phyloP scores from a whole-genome alignment of 2,329 filamentous ascomycete genomes.

The Monosporascus sp. region DNA sequence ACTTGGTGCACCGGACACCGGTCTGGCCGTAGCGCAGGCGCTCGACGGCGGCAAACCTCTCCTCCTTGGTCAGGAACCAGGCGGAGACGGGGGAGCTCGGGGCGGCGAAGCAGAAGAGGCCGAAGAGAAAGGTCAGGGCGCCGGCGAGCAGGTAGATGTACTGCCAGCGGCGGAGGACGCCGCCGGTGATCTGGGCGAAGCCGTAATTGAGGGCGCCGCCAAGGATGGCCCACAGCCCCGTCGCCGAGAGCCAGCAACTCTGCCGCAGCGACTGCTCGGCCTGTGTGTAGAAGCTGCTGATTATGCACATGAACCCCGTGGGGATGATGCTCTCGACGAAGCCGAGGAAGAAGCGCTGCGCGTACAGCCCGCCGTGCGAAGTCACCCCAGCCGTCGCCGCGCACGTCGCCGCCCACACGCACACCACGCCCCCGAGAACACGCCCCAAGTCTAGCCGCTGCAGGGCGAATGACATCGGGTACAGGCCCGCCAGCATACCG shows the following conservation, averaged over 20 bases:
- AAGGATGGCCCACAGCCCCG: constrained; percentile 56
- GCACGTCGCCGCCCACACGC: constrained; percentile 63
- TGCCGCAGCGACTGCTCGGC: constrained; percentile 59
- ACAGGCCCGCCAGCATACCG: constrained; percentile 68
- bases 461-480: constrained; percentile 66
- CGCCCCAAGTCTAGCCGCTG: constrained; percentile 63
- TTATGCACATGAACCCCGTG: constrained; percentile 61
- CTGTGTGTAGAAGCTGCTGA: constrained; percentile 60
- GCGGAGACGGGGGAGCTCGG: constrained; percentile 62
- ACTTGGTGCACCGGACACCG: constrained; percentile 54
- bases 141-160: constrained; percentile 66
- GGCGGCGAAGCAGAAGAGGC: constrained; percentile 57
- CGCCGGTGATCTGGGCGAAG: constrained; percentile 56
- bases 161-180: constrained; percentile 57
- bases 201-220: constrained; percentile 62
- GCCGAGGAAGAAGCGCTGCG: constrained; percentile 59
- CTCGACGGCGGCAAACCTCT: constrained; percentile 61
- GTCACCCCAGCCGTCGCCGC: constrained; percentile 65
- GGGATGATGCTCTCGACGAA: constrained; percentile 62
- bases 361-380: constrained; percentile 57
- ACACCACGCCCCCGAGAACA: constrained; percentile 57
- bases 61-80: constrained; percentile 61
- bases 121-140: constrained; percentile 58
- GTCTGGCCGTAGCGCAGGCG: constrained; percentile 57
- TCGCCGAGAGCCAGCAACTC: constrained; percentile 61